A percentile compares a stretch with the other conserved stretches of the same genome.
phyloP scores from a whole-genome alignment of 108 stramenopile species.

The Hondaea fermentalgiana region DNA sequence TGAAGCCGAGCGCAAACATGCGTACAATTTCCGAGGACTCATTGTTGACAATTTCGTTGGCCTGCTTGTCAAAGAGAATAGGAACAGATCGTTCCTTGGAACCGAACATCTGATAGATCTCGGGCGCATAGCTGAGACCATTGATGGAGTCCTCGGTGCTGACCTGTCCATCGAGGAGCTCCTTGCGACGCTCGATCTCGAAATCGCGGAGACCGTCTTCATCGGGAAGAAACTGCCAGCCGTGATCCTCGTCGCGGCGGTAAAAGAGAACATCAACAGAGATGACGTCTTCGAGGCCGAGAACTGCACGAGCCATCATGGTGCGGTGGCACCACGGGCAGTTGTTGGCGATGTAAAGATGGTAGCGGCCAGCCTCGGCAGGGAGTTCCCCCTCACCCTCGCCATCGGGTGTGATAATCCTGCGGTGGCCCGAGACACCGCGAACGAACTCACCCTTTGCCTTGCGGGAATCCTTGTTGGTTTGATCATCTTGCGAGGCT shows the following conservation, averaged over 20 bases:
- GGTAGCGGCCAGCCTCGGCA: conserved; percentile 62
- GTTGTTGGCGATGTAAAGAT: conserved; percentile 78
- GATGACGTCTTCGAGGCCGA: conserved; percentile 42
- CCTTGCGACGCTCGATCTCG: not conserved
- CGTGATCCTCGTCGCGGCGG: not conserved
- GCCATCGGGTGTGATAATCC: not conserved
- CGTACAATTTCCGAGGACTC: conserved; percentile 20
- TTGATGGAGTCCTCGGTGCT: not conserved
- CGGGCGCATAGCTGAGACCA: not conserved
- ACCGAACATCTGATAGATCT: not conserved
- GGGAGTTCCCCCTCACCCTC: conserved; percentile 20
- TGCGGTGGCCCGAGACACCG: not conserved
- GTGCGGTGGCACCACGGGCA: conserved; percentile 76
- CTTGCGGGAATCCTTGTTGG: not conserved
- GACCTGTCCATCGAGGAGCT: not conserved
- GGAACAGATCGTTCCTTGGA: conserved; percentile 17
- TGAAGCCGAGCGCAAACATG: conserved; percentile 46
- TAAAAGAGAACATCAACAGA: conserved; percentile 14
- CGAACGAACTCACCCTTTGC: not conserved
- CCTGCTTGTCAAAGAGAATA: not conserved
- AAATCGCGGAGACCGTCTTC: not conserved
- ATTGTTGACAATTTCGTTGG: not conserved
- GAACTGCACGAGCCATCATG: conserved; percentile 39
- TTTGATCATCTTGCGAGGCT: not conserved
- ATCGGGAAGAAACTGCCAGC: not conserved